phyloP scores from a whole-genome alignment of 2,329 filamentous ascomycete genomes.

The Colletotrichum sublineola region DNA sequence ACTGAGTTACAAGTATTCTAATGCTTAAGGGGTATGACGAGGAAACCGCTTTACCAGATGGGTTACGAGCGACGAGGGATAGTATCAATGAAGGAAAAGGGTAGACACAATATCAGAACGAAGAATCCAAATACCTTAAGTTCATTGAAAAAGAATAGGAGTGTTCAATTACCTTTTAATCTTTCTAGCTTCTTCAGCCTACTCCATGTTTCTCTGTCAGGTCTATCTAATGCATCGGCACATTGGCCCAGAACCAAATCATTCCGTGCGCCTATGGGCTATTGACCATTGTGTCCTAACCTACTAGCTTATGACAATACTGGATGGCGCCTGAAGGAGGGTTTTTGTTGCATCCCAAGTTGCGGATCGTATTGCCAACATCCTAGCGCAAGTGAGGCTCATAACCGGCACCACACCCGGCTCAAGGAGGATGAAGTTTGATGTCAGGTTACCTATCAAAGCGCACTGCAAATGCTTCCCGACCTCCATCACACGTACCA shows the following conservation, averaged over 20 bases:
- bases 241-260: neutral
- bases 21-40: neutral
- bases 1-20: neutral
- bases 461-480: neutral
- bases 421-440: neutral
- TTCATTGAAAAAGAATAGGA: neutral
- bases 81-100: neutral
- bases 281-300: no score
- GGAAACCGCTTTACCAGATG: neutral
- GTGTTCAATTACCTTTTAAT: neutral
- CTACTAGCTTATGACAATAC: neutral
- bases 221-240: neutral
- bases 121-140: neutral
- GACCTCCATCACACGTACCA: neutral
- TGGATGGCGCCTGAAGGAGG: neutral
- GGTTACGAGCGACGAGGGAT: neutral
- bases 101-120: neutral
- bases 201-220: neutral
- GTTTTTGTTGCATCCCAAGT: neutral
- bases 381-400: neutral
- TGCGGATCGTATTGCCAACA: neutral
- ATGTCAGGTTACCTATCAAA: neutral
- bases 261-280: neutral
- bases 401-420: neutral
- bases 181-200: neutral